Percentiles rank a stretch among this genome's conserved stretches.
These are phyloP conservation scores for Plasmopara muralis DNA, from an alignment of 352 stramenopile genomes.

Conservation along the genomic window DNA sequence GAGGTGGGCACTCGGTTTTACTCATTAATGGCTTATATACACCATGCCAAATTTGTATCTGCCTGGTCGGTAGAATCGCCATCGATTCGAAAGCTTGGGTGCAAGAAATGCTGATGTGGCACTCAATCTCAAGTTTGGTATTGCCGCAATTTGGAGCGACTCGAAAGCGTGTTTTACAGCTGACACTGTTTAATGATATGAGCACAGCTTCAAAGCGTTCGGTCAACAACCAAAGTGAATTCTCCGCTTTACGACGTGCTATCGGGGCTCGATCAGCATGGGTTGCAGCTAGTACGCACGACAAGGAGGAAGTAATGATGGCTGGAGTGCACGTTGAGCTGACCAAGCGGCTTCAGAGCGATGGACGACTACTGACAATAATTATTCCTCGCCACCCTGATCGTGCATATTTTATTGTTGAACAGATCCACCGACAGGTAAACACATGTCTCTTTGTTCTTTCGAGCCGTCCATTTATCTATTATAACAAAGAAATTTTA, in stretches of 20 bases:
- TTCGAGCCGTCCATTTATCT: neutral
- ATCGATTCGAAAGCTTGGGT: constrained; percentile 44
- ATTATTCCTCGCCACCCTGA: constrained; percentile 60
- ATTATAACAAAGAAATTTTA: neutral
- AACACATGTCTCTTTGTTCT: neutral
- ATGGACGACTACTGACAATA: constrained; percentile 30
- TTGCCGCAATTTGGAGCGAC: neutral
- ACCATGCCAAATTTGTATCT: neutral
- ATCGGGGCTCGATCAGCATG: constrained; percentile 33
- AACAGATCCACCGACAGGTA: constrained; percentile 31
- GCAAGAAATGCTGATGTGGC: constrained; percentile 21
- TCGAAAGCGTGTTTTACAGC: too few relatives aligned
- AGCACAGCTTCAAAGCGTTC: constrained; percentile 14
- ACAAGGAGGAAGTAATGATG: constrained; percentile 52
- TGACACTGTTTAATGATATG: neutral
- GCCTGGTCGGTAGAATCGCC: constrained; percentile 29
- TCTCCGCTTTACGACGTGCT: constrained; percentile 6
- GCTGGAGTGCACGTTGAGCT: constrained; percentile 32
- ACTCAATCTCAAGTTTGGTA: constrained; percentile 74
- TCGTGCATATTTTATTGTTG: constrained; percentile 29
- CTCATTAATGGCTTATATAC: too few relatives aligned
- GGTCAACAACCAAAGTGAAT: constrained; percentile 3
- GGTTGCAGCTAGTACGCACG: constrained; percentile 61
- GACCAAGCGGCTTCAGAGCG: neutral
- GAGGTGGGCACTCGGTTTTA: constrained; percentile 16